These are phyloP conservation scores for Silybum marianum DNA, from an alignment of 129 eudicot genomes.

Conservation along the genomic window DNA sequence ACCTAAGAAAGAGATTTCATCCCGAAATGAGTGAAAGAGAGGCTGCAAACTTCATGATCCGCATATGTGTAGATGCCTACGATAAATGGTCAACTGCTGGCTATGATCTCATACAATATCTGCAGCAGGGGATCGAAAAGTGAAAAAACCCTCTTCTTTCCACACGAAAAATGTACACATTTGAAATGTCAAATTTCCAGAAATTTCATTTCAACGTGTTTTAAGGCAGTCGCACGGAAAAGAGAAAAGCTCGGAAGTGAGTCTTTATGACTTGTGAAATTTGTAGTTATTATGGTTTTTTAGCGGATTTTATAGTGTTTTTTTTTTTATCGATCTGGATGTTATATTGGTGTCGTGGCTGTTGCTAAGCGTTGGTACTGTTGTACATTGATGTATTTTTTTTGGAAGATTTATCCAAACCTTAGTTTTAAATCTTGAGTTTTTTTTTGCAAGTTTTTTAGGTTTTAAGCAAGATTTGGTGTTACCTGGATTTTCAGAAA, in stretches of 20 bases:
- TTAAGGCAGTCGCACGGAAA: neutral
- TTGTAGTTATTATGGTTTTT: neutral
- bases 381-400: neutral
- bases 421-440: neutral
- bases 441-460: neutral
- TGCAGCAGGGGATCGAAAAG: constrained; percentile 98
- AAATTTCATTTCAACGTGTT: neutral
- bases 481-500: neutral
- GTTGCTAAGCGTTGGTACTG: neutral
- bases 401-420: neutral
- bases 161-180: neutral
- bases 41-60: constrained; percentile 96
- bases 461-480: neutral
- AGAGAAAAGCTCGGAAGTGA: neutral
- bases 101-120: constrained; percentile 91
- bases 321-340: neutral
- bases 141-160: constrained; percentile 27
- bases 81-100: constrained; percentile 99
- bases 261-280: neutral
- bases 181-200: neutral
- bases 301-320: neutral
- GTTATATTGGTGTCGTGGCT: neutral
- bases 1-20: constrained; percentile 90
- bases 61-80: constrained; percentile 86
- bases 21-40: constrained; percentile 98